These are phyloP conservation scores for Apiotrichum siamense DNA, from an alignment of 1,284 basidiomycete genomes.

Conservation along the genomic window DNA sequence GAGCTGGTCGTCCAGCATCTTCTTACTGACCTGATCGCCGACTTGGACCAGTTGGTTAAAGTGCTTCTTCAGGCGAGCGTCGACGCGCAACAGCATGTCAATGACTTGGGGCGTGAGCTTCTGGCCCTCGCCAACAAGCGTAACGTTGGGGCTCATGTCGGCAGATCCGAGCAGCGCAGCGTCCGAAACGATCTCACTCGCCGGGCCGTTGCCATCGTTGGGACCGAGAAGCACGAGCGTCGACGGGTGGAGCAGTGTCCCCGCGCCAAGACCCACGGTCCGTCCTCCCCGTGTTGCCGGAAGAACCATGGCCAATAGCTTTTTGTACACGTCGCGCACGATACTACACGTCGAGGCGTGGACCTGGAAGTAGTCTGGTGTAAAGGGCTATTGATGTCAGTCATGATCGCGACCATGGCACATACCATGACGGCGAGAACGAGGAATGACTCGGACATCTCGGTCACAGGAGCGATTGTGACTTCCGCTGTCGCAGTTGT, in stretches of 20 bases:
- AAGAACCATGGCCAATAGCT: slow-evolving; percentile 39
- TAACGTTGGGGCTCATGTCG: slow-evolving; percentile 29
- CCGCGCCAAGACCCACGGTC: slow-evolving; percentile 6
- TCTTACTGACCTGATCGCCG: slow-evolving; percentile 44
- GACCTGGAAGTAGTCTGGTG: slow-evolving; percentile 51
- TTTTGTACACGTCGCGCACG: slow-evolving; percentile 50
- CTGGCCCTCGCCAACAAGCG: slow-evolving; percentile 42
- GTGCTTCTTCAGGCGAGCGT: slow-evolving; percentile 49
- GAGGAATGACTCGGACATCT: slow-evolving; percentile 16
- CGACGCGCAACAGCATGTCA: slow-evolving; percentile 48
- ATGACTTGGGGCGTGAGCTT: slow-evolving; percentile 39
- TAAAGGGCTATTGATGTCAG: slow-evolving; percentile 46
- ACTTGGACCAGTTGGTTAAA: slow-evolving; percentile 43
- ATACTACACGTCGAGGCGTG: slow-evolving; percentile 50
- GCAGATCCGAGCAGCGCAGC: slow-evolving; percentile 30
- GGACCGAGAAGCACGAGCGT: slow-evolving; percentile 23
- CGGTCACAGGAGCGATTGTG: slow-evolving; percentile 16
- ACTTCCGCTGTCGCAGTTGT: slow-evolving; percentile 18
- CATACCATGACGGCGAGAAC: slow-evolving; percentile 18
- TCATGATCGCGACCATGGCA: not conserved
- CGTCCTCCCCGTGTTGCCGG: slow-evolving; percentile 9
- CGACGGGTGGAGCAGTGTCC: slow-evolving; percentile 30
- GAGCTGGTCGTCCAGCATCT: slow-evolving; percentile 46
- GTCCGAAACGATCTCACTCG: slow-evolving; percentile 21
- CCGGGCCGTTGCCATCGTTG: not conserved